Evolutionary conservation across 805 yeast genomes (phyloP).

Genomic region (Zygotorulaspora sp.): DNA sequence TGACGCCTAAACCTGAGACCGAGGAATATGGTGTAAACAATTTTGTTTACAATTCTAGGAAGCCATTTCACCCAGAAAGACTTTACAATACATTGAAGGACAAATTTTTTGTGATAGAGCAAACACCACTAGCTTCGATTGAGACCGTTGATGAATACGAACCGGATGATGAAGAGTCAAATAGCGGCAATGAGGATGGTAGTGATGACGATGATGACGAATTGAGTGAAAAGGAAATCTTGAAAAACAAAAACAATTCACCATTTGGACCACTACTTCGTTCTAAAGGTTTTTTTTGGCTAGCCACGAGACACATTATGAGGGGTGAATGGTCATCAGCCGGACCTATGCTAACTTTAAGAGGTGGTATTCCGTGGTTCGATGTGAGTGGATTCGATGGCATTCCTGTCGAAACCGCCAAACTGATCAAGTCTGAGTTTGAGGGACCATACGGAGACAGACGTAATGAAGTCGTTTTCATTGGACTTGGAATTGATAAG

Average conservation of each 20-base stretch:
- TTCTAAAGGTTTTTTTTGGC: slow-evolving; percentile 45
- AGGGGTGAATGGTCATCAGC: slow-evolving; percentile 46
- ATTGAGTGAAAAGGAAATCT: slow-evolving; percentile 31
- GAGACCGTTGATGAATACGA: slow-evolving; percentile 45
- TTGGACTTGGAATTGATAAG: slow-evolving; percentile 38
- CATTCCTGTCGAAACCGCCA: slow-evolving; percentile 35
- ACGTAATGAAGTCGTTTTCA: slow-evolving; percentile 44
- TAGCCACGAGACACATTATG: slow-evolving; percentile 40
- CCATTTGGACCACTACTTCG: slow-evolving; percentile 39
- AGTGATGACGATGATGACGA: slow-evolving; percentile 36
- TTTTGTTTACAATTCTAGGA: slow-evolving; percentile 40
- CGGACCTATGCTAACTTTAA: slow-evolving; percentile 40
- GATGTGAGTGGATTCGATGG: slow-evolving; percentile 34
- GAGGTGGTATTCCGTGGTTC: slow-evolving; percentile 44
- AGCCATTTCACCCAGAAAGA: slow-evolving; percentile 45
- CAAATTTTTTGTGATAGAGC: slow-evolving; percentile 39
- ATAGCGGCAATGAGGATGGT: slow-evolving; percentile 28
- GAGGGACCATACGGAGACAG: slow-evolving; percentile 42
- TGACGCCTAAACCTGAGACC: slow-evolving; percentile 44
- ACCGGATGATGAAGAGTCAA: slow-evolving; percentile 35
- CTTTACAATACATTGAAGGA: slow-evolving; percentile 36
- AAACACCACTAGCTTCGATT: slow-evolving; percentile 42
- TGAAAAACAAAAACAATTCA: slow-evolving; percentile 37
- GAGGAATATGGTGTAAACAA: slow-evolving; percentile 45
- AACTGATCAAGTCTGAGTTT: slow-evolving; percentile 36